Base-by-base conservation (phyloP, 768 basidiomycete species). In the Mycena belliarum region DNA sequence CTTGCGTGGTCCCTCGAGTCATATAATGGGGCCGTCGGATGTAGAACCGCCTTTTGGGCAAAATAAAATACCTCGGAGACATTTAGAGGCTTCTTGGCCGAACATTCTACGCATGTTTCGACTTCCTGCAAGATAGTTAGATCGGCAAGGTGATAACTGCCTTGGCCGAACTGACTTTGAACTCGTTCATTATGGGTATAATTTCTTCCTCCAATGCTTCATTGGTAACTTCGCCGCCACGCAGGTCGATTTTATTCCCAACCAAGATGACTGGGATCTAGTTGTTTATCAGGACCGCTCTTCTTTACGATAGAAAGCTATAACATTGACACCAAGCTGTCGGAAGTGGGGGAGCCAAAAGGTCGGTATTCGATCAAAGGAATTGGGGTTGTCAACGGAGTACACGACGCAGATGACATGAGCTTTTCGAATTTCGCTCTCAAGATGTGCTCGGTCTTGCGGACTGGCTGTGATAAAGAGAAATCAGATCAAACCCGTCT, bases 401-500 rank as follows among this genome's bases (percentile, higher is more conserved):
- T 98, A 98, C 43, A 99, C 96, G 57, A 99, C 88, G 69, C 93
- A 96, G 62, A 98, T 98, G 68, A 97, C 96, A 77, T 99, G 95
- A 12, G 96, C 95, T 72, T 97, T 95, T 49, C 94, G 87, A 57
- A 98, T 91, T 80, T 98, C 95, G 21, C 91, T 87, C 70, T 98
- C 93, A 48, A 99, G 86, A 73, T 96, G 93, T 15, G 81, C 78
- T 48, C 89, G 85, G 70, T 98, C 95, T 59, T 91, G 85, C 18
- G 89, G 88, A 29, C 90, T 86, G 56, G 93, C 95, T 98, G 65
- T 32, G 58, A 57, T 54, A 49, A 50, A 42, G 49, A 40, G 58
- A 49, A 55, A 50, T 47, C 54, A 60, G 58, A 42, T 49, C 26
- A 49, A 40, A 54, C 49, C n/a, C 33, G 52, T 21, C 23, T 23